Evolutionary conservation across 179 eudicot species (phyloP).

Genomic region (Patellifolia procumbens): DNA sequence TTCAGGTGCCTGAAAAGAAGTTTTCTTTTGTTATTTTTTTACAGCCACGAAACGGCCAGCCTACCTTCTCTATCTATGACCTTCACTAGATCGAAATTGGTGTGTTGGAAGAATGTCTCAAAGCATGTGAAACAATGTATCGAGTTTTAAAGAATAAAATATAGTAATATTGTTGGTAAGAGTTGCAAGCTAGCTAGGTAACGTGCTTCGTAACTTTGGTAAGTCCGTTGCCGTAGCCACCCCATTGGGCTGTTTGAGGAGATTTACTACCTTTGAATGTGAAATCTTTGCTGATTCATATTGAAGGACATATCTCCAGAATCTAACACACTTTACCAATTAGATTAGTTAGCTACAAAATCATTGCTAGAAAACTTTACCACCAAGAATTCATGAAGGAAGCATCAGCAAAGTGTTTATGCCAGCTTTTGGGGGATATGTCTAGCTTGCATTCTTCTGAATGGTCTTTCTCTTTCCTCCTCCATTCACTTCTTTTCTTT

Average conservation of each 20-base stretch:
- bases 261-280: background rate
- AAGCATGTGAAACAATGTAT: constrained; percentile 3
- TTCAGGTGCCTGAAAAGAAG: background rate
- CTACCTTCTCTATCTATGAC: background rate
- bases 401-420: background rate
- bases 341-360: background rate
- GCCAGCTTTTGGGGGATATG: background rate
- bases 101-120: background rate
- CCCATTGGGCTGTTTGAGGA: background rate
- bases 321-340: background rate
- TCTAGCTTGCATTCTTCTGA: background rate
- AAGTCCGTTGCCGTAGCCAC: background rate
- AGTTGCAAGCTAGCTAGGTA: too few relatives aligned
- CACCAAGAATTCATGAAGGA: background rate
- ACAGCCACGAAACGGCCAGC: background rate
- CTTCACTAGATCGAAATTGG: background rate
- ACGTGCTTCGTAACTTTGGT: background rate
- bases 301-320: background rate
- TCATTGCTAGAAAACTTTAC: background rate
- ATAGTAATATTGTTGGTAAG: background rate
- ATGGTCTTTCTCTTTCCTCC: background rate
- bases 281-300: background rate
- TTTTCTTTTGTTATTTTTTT: background rate
- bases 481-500: background rate
- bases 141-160: background rate